Base-by-base conservation (phyloP, 2,329 filamentous ascomycete species). In the Cyclaneusma minus region DNA sequence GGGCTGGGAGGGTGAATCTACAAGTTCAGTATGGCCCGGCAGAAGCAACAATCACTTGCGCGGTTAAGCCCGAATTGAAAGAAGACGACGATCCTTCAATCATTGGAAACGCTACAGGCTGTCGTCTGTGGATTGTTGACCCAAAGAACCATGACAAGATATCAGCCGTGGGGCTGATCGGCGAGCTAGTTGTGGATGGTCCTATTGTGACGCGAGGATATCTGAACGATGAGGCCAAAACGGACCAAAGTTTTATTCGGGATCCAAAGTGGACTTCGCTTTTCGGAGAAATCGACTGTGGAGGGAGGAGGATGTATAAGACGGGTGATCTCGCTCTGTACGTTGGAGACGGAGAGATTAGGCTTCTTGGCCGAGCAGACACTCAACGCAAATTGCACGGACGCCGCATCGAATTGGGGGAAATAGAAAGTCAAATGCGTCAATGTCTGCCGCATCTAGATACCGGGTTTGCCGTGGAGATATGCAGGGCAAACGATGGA, bases 21-120 rank as follows among this genome's bases (percentile, higher is more conserved):
- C 62, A 64, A 48, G 68, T 60, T 14, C 71, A 73, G 67, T 74
- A 74, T 38, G 68, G 68, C 4, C 68, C 68, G 3, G 73, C 68
- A 0, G 68, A 74, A 48, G 65, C 66, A 17, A 60, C 68, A 3
- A 13, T 24, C 9, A n/a, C n/a, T n/a, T n/a, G n/a, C n/a, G n/a
- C n/a, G n/a, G n/a, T n/a, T n/a, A 16, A 8, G 19, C 16, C 11
- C 7, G 9, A 9, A 7, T 9, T 6, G 7, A 7, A 15, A 7
- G 23, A n/a, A n/a, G n/a, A n/a, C n/a, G n/a, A n/a, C n/a, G n/a
- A n/a, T n/a, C n/a, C n/a, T n/a, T n/a, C 24, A 7, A 16, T 19
- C 21, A 32, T 34, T 20, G 32, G 32, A 12, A 23, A 23, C 10
- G 25, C 15, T 13, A 21, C 24, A 9, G 24, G 22, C 13, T 27